Evolutionary conservation across 116 monocot species (phyloP).

Genomic region (Cymodocea nodosa): DNA sequence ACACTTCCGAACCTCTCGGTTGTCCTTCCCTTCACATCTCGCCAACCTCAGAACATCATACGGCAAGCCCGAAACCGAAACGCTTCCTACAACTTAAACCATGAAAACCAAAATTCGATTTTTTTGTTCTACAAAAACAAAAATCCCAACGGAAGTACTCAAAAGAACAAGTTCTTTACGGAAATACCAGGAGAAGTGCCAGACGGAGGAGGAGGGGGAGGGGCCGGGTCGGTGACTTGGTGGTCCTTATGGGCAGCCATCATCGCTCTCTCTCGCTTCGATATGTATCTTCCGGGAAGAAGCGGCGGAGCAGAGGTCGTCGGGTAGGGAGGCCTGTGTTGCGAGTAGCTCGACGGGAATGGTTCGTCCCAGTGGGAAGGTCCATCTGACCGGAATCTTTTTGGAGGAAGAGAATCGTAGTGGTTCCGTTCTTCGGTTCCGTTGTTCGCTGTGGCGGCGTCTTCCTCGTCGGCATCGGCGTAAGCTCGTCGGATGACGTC

Average conservation of each 20-base stretch:
- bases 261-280: constrained; percentile 15
- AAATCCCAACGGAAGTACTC: not conserved
- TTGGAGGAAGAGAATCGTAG: not conserved
- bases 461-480: constrained; percentile 9
- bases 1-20: not conserved
- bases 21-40: not conserved
- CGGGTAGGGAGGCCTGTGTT: not conserved
- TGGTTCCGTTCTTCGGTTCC: too few species aligned
- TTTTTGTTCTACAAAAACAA: not conserved
- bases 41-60: constrained; percentile 1
- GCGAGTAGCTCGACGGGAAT: not conserved
- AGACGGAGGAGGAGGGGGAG: not conserved
- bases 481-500: constrained; percentile 16
- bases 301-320: not conserved
- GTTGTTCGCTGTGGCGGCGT: not conserved
- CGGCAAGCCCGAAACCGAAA: constrained; percentile 6
- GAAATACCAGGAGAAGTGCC: not conserved
- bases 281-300: constrained; percentile 7
- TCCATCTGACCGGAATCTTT: constrained; percentile 5
- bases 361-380: not conserved
- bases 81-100: constrained; percentile 9
- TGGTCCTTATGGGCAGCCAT: not conserved
- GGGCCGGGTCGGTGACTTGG: not conserved
- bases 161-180: not conserved
- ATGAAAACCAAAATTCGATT: not conserved